These are phyloP conservation scores for Chlorella sp. DNA, from an alignment of 139 green algal genomes.

Conservation along the genomic window DNA sequence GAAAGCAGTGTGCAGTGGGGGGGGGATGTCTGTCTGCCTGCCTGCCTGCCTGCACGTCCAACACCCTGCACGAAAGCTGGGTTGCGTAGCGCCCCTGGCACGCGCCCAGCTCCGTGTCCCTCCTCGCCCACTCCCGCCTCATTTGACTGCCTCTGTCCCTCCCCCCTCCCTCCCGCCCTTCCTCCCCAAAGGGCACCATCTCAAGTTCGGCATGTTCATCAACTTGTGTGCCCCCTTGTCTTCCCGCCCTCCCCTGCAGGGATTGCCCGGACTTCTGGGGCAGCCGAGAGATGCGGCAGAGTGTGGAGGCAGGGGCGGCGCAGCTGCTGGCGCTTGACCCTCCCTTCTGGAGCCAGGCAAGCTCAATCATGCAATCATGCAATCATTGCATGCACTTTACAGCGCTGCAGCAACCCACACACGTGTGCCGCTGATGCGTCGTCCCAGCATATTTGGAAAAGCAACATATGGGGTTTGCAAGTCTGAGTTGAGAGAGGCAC, in stretches of 20 bases:
- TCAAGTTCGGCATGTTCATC: too few relatives aligned
- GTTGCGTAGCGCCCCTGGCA: background rate
- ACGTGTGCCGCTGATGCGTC: too few relatives aligned
- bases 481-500: background rate
- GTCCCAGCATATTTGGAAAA: too few relatives aligned
- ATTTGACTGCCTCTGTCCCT: too few relatives aligned
- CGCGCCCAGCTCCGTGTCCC: too few relatives aligned
- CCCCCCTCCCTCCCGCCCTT: too few relatives aligned
- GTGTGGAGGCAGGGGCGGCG: slow-evolving; percentile 33
- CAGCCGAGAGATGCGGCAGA: slow-evolving; percentile 40
- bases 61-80: background rate
- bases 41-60: background rate
- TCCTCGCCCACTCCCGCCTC: too few relatives aligned
- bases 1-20: background rate
- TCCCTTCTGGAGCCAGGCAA: slow-evolving; percentile 45
- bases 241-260: background rate
- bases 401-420: background rate
- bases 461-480: too few relatives aligned
- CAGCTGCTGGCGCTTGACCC: slow-evolving; percentile 55
- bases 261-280: slow-evolving; percentile 57
- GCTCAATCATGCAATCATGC: too few relatives aligned
- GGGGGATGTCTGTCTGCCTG: too few relatives aligned
- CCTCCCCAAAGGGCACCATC: too few relatives aligned
- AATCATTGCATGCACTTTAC: too few relatives aligned
- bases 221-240: background rate